These are phyloP conservation scores for Phytophthora foliorum DNA, from an alignment of 352 stramenopile species.

Conservation along the genomic window DNA sequence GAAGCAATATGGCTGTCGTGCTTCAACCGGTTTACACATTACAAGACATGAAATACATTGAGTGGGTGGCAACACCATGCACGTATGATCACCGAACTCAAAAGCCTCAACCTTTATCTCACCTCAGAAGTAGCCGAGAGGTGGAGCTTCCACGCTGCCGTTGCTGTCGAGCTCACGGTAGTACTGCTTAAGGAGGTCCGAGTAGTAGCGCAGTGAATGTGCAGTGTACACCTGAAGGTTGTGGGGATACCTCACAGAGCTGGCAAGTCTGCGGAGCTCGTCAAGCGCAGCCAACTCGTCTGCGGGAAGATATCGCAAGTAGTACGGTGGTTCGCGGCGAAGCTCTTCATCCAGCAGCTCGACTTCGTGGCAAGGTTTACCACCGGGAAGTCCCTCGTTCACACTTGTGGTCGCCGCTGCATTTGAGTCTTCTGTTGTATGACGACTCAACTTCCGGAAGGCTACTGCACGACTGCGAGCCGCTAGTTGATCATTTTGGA, in stretches of 20 bases:
- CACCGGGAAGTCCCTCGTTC: constrained; percentile 69
- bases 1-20: too few species aligned
- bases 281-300: constrained; percentile 73
- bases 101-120: neutral
- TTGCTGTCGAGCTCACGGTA: constrained; percentile 61
- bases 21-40: too few species aligned
- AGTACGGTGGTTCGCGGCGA: constrained; percentile 74
- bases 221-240: constrained; percentile 70
- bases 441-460: constrained; percentile 64
- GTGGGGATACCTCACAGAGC: constrained; percentile 61
- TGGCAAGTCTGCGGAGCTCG: constrained; percentile 64
- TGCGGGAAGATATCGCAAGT: constrained; percentile 72
- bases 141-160: constrained; percentile 54
- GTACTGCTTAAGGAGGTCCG: constrained; percentile 75
- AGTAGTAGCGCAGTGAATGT: constrained; percentile 68
- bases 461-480: constrained; percentile 59
- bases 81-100: neutral
- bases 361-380: constrained; percentile 62
- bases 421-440: constrained; percentile 47
- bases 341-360: constrained; percentile 68
- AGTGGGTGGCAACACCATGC: neutral
- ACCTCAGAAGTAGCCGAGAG: constrained; percentile 60
- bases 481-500: constrained; percentile 62
- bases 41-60: too few species aligned
- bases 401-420: constrained; percentile 45